Base-by-base conservation (phyloP, 345 rosid genomes). In the Euphorbia peplus region DNA sequence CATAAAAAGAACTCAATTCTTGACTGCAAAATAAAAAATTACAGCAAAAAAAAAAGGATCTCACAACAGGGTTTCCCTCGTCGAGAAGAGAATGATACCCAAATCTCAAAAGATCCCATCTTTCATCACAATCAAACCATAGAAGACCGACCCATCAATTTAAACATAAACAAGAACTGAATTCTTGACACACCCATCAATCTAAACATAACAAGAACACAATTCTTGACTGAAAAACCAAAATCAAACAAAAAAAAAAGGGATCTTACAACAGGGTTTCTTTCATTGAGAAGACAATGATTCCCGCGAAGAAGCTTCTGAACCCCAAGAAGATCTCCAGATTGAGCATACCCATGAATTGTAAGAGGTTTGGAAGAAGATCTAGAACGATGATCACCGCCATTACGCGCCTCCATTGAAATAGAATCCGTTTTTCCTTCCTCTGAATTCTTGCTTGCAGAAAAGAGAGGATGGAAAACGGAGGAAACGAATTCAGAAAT, bases 61-160 rank as follows among this genome's bases (percentile, higher is more conserved):
- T 76, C 82, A 92, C 99, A 42, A 90, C 96, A 65, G 99, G 90
- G 71, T 91, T 95, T 56, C 93, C 77, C 60, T 90, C 96, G 63
- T 95, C 86, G 78, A 95, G 87, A 73, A 95, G 95, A 79, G 80
- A 83, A 66, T 91, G 88, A 56, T 81, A 70, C 11, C 12, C 58
- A 50, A 70, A 60, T 50, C 35, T 55, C 10, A 11, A 35, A 53
- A 51, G 19, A 5, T 26, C 39, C 25, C n/a, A 18, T 12, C 8
- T 9, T n/a, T 32, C 16, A 30, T 32, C 19, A n/a, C 6, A 19
- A 35, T 32, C 42, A 0, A 30, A n/a, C n/a, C n/a, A n/a, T 18
- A 30, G 19, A 37, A 19, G 60, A 60, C 10, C n/a, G n/a, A n/a
- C n/a, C n/a, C n/a, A n/a, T n/a, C n/a, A 42, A 42, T 1, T 5